These are phyloP conservation scores for Glutinoglossum americanum DNA, from an alignment of 495 filamentous ascomycete species.

Conservation along the genomic window DNA sequence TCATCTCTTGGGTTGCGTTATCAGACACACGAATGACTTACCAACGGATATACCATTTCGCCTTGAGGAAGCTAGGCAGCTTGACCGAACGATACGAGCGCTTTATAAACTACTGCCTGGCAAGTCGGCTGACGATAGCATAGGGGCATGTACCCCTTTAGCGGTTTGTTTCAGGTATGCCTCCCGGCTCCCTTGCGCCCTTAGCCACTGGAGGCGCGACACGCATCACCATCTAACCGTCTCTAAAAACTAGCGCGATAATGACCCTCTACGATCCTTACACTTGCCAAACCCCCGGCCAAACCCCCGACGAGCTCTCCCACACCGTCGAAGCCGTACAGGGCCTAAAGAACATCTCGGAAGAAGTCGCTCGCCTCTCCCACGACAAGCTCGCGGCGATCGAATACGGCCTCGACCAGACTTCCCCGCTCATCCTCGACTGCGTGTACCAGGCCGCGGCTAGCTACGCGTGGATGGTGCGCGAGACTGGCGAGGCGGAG, in stretches of 20 bases:
- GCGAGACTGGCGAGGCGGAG: background rate
- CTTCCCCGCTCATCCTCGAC: conserved; percentile 15
- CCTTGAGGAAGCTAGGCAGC: conserved; percentile 2
- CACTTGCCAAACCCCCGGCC: conserved; percentile 4
- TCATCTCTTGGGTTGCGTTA: conserved; percentile 20
- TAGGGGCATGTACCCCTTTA: conserved; percentile 4
- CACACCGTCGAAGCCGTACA: conserved; percentile 9
- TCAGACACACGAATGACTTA: conserved; percentile 12
- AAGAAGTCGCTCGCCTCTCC: background rate
- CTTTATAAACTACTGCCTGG: conserved; percentile 5
- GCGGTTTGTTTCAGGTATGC: conserved; percentile 12
- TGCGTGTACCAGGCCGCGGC: conserved; percentile 16
- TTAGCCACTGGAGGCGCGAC: too few species aligned
- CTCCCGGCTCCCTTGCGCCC: too few species aligned
- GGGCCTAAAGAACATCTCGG: conserved; percentile 12
- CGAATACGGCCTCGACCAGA: background rate
- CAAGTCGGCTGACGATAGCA: background rate
- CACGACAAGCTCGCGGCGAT: background rate
- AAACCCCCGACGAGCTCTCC: background rate
- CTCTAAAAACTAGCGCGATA: background rate
- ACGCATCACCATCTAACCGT: conserved; percentile 6
- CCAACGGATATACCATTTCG: conserved; percentile 6
- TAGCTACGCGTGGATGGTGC: conserved; percentile 19
- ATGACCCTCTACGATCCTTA: conserved; percentile 10
- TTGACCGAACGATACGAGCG: conserved; percentile 13